These are phyloP conservation scores for Calonectria leucothoes DNA, from an alignment of 2,329 filamentous ascomycete species.

Conservation along the genomic window DNA sequence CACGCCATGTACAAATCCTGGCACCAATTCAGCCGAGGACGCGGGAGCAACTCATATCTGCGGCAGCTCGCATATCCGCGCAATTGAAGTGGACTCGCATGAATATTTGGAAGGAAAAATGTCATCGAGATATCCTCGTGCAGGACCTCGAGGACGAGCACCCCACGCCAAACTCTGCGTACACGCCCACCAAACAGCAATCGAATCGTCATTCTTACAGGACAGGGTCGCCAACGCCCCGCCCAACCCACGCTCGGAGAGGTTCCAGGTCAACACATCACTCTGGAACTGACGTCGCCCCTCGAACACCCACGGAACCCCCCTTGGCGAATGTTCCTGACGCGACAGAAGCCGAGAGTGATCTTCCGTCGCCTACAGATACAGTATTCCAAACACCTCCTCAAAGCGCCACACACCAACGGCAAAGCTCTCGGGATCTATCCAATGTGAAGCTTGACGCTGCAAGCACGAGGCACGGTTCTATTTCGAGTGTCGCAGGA, in stretches of 20 bases:
- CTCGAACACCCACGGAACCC: constrained; percentile 43
- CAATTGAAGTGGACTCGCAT: constrained; percentile 95
- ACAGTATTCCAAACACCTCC: constrained; percentile 46
- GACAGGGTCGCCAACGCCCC: constrained; percentile 43
- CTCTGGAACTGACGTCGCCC: constrained; percentile 37
- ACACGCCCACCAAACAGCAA: constrained; percentile 43
- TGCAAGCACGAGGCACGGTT: constrained; percentile 43
- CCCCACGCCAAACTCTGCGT: constrained; percentile 29
- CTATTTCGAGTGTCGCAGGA: constrained; percentile 46
- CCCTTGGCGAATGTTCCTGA: constrained; percentile 32
- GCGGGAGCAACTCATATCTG: constrained; percentile 85
- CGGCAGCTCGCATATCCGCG: constrained; percentile 85
- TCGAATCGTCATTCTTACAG: constrained; percentile 35
- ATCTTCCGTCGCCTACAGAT: constrained; percentile 42
- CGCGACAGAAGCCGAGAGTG: constrained; percentile 28
- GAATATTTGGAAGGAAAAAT: constrained; percentile 92
- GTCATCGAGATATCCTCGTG: constrained; percentile 87
- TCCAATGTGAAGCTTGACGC: constrained; percentile 35
- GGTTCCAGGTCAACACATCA: constrained; percentile 44
- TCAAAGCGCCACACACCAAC: constrained; percentile 42
- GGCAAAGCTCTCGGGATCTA: constrained; percentile 42
- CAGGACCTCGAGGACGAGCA: constrained; percentile 87
- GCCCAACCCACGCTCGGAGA: constrained; percentile 33
- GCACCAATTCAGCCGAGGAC: constrained; percentile 93
- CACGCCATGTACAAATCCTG: constrained; percentile 87